Evolutionary conservation across 805 yeast species (phyloP), one percentile per base, ranked within the genome.

Genomic region (Blastobotrys chiropterorum): DNA sequence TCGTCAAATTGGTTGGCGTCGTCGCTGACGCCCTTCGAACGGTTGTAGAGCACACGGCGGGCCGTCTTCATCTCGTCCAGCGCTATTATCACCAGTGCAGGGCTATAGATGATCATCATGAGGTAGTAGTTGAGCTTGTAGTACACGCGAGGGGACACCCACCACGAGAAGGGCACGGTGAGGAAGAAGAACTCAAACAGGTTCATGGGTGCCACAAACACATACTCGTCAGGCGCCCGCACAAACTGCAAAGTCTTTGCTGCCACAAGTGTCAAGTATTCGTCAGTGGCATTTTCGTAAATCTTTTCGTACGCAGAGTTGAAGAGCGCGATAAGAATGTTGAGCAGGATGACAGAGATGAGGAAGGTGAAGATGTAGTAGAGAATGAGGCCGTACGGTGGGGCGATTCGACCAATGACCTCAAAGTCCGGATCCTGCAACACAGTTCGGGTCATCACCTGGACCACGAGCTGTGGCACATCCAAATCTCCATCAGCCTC

Each of bases 191-290:
- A 47, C 66, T 89, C 96, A 50, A 89, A 68, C 58, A 89, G 65
- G 65, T 89, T 89, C 57, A 87, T 75, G 3, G 96, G 96, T 3
- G 96, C 92, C 21, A 87, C 90, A 64, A 80, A 89, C 41, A 88
- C 85, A 62, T 85, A 81, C 53, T 81, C 83, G 69, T 89, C 96
- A 0, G 96, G 96, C 0, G 96, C 96, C 59, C 96, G 76, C 49
- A 88, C 81, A 64, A 85, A 89, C 55, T 90, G 76, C 59, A 89
- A 74, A 0, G 95, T 87, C 72, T 89, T 87, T 56, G 85, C 85
- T 2, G 96, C 86, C 58, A 86, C 86, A 50, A 87, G 75, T 0
- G 95, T 95, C 72, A 88, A 77, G 63, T 84, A 89, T 65, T 89
- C 96, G 62, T 86, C 88, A 16, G 84, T 80, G 1, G 96, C 89